A percentile compares a stretch with the other conserved stretches of the same genome.
Evolutionary conservation across 441 rosid genomes (phyloP).

Genomic region (Syzygium syzygioides): DNA sequence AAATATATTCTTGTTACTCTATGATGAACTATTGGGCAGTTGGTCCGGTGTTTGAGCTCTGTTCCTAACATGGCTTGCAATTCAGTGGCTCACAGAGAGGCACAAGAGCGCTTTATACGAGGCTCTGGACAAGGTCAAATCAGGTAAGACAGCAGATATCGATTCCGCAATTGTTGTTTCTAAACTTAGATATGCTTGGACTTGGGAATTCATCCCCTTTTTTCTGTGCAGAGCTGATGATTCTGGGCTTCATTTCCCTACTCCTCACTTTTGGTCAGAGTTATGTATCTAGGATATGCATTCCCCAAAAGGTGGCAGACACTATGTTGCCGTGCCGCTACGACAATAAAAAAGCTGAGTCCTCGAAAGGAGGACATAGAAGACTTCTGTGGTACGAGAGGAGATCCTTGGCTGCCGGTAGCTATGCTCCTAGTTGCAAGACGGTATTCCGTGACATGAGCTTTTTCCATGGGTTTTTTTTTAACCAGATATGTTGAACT

Average conservation of each 20-base stretch:
- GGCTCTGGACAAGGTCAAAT: slow-evolving; percentile 87
- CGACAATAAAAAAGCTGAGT: background rate
- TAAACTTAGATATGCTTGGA: background rate
- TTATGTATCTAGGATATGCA: slow-evolving; percentile 54
- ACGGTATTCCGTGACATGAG: slow-evolving; percentile 22
- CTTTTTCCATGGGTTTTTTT: background rate
- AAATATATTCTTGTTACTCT: background rate
- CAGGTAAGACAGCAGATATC: slow-evolving; percentile 36
- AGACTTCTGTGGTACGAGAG: slow-evolving; percentile 52
- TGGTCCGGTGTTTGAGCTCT: background rate
- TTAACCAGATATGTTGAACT: background rate
- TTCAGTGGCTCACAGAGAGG: slow-evolving; percentile 70
- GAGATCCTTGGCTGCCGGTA: slow-evolving; percentile 37
- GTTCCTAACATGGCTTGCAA: background rate
- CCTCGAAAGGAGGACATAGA: slow-evolving; percentile 29
- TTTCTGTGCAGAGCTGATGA: slow-evolving; percentile 70
- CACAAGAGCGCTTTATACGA: slow-evolving; percentile 80
- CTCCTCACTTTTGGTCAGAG: slow-evolving; percentile 74
- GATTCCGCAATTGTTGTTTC: background rate
- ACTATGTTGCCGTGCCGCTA: slow-evolving; percentile 70
- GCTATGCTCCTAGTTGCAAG: slow-evolving; percentile 30
- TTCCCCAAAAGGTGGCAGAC: slow-evolving; percentile 44
- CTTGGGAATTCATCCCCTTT: background rate
- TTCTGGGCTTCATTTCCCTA: slow-evolving; percentile 88
- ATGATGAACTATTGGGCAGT: background rate